phyloP scores from a whole-genome alignment of 108 stramenopile genomes.

The Seminavis robusta region DNA sequence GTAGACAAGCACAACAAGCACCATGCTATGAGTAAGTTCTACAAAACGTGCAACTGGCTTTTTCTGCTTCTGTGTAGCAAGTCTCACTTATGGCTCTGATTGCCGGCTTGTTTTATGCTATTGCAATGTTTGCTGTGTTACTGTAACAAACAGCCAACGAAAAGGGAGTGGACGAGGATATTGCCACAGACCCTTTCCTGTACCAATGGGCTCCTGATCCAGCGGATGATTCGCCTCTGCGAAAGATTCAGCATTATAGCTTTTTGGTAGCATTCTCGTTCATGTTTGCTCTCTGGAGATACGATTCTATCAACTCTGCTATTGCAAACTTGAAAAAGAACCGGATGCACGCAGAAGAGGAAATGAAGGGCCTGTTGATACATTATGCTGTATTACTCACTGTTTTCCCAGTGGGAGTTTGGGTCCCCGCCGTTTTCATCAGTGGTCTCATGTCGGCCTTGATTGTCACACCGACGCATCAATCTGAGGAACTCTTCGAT shows the following conservation, averaged over 20 bases:
- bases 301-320: constrained; percentile 79
- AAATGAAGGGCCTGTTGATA: constrained; percentile 60
- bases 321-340: constrained; percentile 68
- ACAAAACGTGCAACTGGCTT: too few species aligned
- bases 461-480: constrained; percentile 93
- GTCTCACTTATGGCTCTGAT: not conserved
- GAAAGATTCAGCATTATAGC: constrained; percentile 87
- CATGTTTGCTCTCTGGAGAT: constrained; percentile 84
- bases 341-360: constrained; percentile 65
- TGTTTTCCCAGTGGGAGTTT: constrained; percentile 71
- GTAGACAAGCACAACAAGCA: constrained; percentile 90
- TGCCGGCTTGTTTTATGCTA: not conserved
- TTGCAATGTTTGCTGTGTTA: not conserved
- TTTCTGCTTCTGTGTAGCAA: not conserved
- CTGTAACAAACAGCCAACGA: constrained; percentile 90
- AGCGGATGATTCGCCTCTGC: constrained; percentile 75
- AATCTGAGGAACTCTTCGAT: constrained; percentile 85
- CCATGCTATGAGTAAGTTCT: constrained; percentile 64
- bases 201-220: constrained; percentile 86
- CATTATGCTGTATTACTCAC: constrained; percentile 78
- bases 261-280: constrained; percentile 86
- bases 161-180: constrained; percentile 91
- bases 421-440: constrained; percentile 82
- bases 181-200: constrained; percentile 89
- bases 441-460: constrained; percentile 87